phyloP scores from a whole-genome alignment of 495 filamentous ascomycete species.

The Trypethelium eluteriae region DNA sequence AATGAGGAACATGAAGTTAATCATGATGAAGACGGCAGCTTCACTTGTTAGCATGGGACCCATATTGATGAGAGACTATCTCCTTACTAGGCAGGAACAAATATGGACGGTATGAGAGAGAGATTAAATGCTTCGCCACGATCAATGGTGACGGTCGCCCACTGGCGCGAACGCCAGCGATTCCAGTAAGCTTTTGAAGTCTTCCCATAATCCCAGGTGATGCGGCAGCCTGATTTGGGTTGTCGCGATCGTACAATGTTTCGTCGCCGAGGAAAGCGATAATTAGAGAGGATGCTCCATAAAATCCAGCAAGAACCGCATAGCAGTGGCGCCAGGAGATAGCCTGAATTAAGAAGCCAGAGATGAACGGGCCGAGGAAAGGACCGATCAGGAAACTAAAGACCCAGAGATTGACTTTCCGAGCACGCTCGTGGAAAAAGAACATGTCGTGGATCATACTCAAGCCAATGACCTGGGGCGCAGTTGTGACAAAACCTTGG shows the following conservation, averaged over 20 bases:
- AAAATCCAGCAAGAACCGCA: conserved; percentile 36
- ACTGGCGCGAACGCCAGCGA: conserved; percentile 23
- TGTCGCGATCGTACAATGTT: conserved; percentile 38
- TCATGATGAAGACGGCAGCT: conserved; percentile 18
- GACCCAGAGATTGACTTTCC: conserved; percentile 59
- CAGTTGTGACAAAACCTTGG: conserved; percentile 55
- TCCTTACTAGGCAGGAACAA: conserved; percentile 29
- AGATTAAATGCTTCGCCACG: conserved; percentile 22
- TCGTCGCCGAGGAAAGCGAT: conserved; percentile 44
- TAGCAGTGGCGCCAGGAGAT: conserved; percentile 14
- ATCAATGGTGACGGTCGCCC: conserved; percentile 20
- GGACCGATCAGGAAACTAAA: conserved; percentile 45
- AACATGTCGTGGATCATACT: conserved; percentile 61
- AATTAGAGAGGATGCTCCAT: conserved; percentile 38
- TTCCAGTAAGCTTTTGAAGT: conserved; percentile 26
- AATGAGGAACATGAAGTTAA: conserved; percentile 33
- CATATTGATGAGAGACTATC: neutral
- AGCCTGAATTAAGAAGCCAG: conserved; percentile 47
- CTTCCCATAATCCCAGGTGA: conserved; percentile 18
- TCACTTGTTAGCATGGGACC: neutral
- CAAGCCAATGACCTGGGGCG: conserved; percentile 48
- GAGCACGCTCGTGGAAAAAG: conserved; percentile 56
- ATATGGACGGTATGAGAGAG: conserved; percentile 27
- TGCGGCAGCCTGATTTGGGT: conserved; percentile 10
- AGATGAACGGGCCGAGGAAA: conserved; percentile 53